A percentile compares a stretch with the other conserved stretches of the same genome.
Conservation (phyloP, 345 rosid genomes). For the Anacardium occidentale region DNA sequence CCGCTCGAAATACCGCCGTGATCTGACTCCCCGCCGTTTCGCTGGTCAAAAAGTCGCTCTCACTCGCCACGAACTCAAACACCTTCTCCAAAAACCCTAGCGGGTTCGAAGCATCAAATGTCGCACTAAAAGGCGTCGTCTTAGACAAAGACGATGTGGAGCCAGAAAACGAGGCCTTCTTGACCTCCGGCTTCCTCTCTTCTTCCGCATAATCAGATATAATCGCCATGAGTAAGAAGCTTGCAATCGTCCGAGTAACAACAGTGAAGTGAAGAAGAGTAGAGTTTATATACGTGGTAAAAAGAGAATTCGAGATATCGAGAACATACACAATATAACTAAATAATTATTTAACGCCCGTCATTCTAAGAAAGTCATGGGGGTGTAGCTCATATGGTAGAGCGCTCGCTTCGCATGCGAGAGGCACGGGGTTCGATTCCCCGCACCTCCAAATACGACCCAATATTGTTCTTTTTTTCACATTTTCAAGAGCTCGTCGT, state of each 20-base stretch:
- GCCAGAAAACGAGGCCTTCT: constrained; percentile 14
- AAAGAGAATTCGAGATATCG: too few species aligned
- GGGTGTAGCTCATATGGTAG: constrained; percentile 97
- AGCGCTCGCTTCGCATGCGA: constrained; percentile 99
- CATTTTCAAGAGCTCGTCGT: too few species aligned
- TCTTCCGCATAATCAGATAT: constrained; percentile 78
- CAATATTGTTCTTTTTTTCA: too few species aligned
- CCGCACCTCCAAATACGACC: constrained; percentile 64
- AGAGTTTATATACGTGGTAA: too few species aligned
- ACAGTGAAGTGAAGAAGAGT: too few species aligned
- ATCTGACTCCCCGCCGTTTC: constrained; percentile 70
- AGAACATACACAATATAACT: too few species aligned
- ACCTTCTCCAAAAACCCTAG: constrained; percentile 60
- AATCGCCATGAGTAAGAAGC: constrained; percentile 56
- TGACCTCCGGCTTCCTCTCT: constrained; percentile 22
- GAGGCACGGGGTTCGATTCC: constrained; percentile 99
- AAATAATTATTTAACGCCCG: too few species aligned
- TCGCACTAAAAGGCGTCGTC: constrained; percentile 45
- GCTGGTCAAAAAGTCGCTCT: constrained; percentile 62
- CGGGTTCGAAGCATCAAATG: constrained; percentile 66
- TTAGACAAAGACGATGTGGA: constrained; percentile 18
- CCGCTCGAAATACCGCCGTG: constrained; percentile 45
- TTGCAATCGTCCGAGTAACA: not conserved
- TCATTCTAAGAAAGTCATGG: not conserved
- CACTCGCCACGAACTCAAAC: constrained; percentile 64